Base-by-base conservation (phyloP, 2,329 filamentous ascomycete species). In the Plectosphaerella plurivora region DNA sequence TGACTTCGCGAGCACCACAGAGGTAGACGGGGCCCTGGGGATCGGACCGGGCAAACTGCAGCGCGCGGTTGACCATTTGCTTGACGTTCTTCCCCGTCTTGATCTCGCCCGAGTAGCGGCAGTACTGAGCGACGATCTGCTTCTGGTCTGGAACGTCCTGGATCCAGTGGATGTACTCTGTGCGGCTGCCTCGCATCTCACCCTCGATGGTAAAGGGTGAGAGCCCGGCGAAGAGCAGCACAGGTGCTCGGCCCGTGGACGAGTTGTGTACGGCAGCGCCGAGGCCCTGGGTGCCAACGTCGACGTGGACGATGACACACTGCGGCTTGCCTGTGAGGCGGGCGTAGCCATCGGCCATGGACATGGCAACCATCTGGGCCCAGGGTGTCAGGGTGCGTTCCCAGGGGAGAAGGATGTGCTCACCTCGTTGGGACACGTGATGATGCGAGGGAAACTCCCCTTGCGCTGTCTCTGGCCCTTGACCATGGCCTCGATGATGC, bases 81-180 rank as follows among this genome's bases (percentile, higher is more conserved):
- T 92, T 92, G 56, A 92, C 81, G 61, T 92, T 92, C 65, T 79
- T 82, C 12, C 88, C 88, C 11, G 85, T 84, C 71, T 89, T 91
- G 67, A 93, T 83, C 70, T 92, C 89, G 6, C 78, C 88, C 0
- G 84, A 73, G 62, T 91, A 93, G 14, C 89, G 79, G 66, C 89
- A 92, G 66, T 92, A 93, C 69, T 92, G 89, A 1, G 81, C 74
- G 11, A 93, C 73, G 53, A 93, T 89, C 63, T 83, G 78, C 65
- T 84, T 87, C 66, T 90, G 87, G 60, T 90, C 86, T 0, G 84
- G 86, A 14, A 89, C 84, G 66, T 90, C 85, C 62, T 90, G 87
- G 47, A 89, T 86, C 86, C 87, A 90, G 64, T 90, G 87, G 57
- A 89, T 89, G 65, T 88, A 50, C 66, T 90, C 87, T 0, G 86